Percentiles rank a stretch among this genome's conserved stretches.
These are phyloP conservation scores for Phoenix roebelenii DNA, from an alignment of 176 grass and related monocot species.

Conservation along the genomic window DNA sequence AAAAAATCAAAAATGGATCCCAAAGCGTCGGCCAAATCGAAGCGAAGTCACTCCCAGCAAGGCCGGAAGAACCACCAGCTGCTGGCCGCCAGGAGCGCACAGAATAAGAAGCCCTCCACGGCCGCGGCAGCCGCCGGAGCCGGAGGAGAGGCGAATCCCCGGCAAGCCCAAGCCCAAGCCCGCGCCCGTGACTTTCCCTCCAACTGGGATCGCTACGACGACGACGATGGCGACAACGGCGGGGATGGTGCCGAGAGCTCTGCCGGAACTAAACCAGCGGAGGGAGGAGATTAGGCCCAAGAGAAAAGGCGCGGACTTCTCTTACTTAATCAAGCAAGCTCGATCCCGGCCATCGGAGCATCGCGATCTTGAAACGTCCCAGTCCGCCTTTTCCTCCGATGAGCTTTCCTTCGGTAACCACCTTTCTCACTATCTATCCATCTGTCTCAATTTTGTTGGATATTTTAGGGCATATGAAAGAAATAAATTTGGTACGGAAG, in stretches of 20 bases:
- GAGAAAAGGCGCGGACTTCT: conserved; percentile 76
- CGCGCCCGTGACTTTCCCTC: conserved; percentile 40
- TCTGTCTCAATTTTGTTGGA: neutral
- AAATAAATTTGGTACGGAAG: too few species aligned
- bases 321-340: conserved; percentile 65
- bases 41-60: conserved; percentile 72
- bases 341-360: conserved; percentile 34
- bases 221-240: conserved; percentile 19
- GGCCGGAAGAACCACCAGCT: conserved; percentile 57
- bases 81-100: conserved; percentile 32
- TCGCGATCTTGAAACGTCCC: conserved; percentile 12
- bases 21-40: conserved; percentile 83
- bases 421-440: neutral
- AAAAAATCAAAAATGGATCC: conserved; percentile 55
- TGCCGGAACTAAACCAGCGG: too few species aligned
- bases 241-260: conserved; percentile 4
- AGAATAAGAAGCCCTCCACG: conserved; percentile 37
- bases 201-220: conserved; percentile 70
- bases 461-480: too few species aligned
- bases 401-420: conserved; percentile 32
- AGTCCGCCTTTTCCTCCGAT: conserved; percentile 18
- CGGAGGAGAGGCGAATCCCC: conserved; percentile 11
- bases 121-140: neutral
- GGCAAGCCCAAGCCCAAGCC: neutral
- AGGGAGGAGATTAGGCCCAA: conserved; percentile 40